Base-by-base conservation (phyloP, 2,329 filamentous ascomycete genomes). In the Teratosphaeria epicoccoides region DNA sequence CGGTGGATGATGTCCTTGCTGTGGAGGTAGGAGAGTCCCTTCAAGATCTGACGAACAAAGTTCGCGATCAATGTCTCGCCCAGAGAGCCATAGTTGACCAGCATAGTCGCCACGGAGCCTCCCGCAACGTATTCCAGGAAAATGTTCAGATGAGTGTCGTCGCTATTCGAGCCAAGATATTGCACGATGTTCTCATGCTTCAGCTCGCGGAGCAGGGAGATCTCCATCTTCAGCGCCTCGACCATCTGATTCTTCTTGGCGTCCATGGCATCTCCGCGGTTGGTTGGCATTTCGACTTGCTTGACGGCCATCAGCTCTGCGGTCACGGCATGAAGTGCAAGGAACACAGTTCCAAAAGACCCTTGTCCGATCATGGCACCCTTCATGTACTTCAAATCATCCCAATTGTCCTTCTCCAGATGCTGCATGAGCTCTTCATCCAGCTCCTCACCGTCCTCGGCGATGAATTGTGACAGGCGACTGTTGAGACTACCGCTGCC, bases 381-480 rank as follows among this genome's bases (percentile, higher is more conserved):
- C 75, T 97, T 96, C 89, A 98, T 97, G 87, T 94, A 98, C 70
- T 95, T 95, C 73, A 91, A 87, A 57, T 95, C 90, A 58, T 94
- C 90, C 83, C 93, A 97, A 7, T 88, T 94, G 66, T 96, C 88
- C 57, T 88, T 88, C 28, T 88, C 83, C 40, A 97, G 77, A 76
- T 96, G 96, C 64, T 90, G 90, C 61, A 85, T 82, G 22, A 97
- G 77, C 61, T 93, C 90, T 64, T 90, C 87, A 62, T 97, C 91
- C 6, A 83, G 82, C 62, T 95, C 93, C 66, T 96, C 91, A 28
- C 89, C 90, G 63, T 97, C 91, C 60, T 94, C 87, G 14, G 85
- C 86, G 37, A 96, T 80, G 28, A 90, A 87, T 63, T 93, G 82
- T 52, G 85, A 88, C 49, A 96, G 77, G n/a, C 79, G 75, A 53